Percentiles rank a stretch among this genome's conserved stretches.
Evolutionary conservation across 345 rosid species (phyloP).

Genomic region (Turnera subulata): DNA sequence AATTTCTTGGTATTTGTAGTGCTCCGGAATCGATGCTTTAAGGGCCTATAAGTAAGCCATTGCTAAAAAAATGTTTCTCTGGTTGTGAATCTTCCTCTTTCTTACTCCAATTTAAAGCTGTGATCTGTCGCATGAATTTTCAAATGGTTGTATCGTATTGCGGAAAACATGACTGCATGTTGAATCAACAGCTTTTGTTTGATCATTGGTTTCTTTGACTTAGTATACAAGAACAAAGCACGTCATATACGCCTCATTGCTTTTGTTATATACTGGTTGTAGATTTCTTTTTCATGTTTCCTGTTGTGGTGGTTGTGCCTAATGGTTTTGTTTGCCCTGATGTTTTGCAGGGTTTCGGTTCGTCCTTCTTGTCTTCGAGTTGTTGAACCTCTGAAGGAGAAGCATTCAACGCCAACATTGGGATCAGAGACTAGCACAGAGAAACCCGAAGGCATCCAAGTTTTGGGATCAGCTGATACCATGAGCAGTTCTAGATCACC

Average conservation of each 20-base stretch:
- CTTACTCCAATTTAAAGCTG: too few species aligned
- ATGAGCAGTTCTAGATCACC: conserved; percentile 12
- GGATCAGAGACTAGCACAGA: conserved; percentile 24
- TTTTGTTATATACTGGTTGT: too few species aligned
- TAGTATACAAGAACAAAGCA: too few species aligned
- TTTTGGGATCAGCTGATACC: conserved; percentile 11
- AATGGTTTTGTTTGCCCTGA: conserved; percentile 7
- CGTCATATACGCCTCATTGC: too few species aligned
- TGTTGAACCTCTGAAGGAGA: conserved; percentile 34
- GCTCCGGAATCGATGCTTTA: neutral
- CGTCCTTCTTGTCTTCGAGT: conserved; percentile 46
- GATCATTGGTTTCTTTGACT: neutral
- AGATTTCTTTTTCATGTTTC: too few species aligned
- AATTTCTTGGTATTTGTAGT: neutral
- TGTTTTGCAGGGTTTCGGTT: conserved; percentile 48
- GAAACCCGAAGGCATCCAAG: conserved; percentile 24
- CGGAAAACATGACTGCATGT: too few species aligned
- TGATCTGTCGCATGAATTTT: too few species aligned
- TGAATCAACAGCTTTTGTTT: conserved; percentile 1
- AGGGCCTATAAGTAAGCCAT: neutral
- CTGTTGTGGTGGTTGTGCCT: neutral
- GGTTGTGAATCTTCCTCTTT: neutral
- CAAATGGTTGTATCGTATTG: too few species aligned
- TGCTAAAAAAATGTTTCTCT: neutral
- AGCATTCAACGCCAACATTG: conserved; percentile 21